Conservation (phyloP, 2,329 filamentous ascomycete species). For the Pochonia chlamydosporia region DNA sequence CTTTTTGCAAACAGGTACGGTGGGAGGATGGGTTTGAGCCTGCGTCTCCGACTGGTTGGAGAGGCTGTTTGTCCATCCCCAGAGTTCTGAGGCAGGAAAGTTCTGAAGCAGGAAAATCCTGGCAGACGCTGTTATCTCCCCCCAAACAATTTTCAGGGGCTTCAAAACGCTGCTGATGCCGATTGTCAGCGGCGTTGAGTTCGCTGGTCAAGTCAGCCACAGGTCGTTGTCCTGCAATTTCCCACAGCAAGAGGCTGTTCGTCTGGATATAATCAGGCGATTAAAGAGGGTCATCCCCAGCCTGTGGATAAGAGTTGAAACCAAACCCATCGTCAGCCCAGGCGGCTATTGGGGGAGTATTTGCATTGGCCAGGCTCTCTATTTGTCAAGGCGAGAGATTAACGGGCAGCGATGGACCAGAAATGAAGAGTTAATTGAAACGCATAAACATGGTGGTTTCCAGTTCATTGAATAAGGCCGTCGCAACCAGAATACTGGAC, state of each 20-base stretch:
- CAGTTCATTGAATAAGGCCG: not conserved
- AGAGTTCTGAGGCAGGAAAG: too few relatives aligned
- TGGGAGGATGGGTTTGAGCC: not conserved
- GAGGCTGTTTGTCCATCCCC: not conserved
- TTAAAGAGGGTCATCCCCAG: not conserved
- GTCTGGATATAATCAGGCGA: not conserved
- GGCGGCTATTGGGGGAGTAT: not conserved
- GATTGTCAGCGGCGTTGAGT: not conserved
- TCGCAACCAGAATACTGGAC: not conserved
- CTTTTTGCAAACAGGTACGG: not conserved
- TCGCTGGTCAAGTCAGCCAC: not conserved
- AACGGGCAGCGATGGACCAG: not conserved
- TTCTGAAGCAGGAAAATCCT: too few relatives aligned
- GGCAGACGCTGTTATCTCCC: too few relatives aligned
- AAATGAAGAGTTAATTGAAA: not conserved
- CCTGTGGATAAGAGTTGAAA: not conserved
- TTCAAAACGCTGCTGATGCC: too few relatives aligned
- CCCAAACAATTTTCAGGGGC: too few relatives aligned
- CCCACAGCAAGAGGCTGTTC: not conserved
- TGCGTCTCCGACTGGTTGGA: not conserved
- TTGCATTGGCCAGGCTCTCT: not conserved
- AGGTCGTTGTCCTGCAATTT: constrained; percentile 3
- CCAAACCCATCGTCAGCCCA: not conserved
- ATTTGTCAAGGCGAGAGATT: not conserved
- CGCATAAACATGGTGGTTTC: not conserved